Conservation (phyloP, 352 stramenopile genomes). For the Pythium insidiosum region DNA sequence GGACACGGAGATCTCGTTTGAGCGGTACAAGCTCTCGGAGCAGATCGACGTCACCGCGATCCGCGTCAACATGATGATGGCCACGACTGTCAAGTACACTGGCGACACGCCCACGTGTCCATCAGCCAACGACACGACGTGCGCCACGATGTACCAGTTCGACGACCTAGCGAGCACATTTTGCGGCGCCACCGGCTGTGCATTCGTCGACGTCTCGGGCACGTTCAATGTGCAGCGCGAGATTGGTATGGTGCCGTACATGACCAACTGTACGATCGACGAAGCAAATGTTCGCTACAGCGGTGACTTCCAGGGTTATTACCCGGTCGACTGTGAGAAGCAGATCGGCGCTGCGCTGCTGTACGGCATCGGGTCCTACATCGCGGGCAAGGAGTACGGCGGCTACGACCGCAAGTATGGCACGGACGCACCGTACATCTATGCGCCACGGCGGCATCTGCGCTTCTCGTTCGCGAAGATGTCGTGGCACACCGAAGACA, state of each 20-base stretch:
- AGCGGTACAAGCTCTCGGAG: background rate
- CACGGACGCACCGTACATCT: slow-evolving; percentile 19
- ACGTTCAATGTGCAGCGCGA: slow-evolving; percentile 24
- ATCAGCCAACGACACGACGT: background rate
- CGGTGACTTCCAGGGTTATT: slow-evolving; percentile 31
- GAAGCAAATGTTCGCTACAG: slow-evolving; percentile 20
- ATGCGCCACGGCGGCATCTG: slow-evolving; percentile 23
- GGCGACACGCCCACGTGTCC: background rate
- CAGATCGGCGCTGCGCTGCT: slow-evolving; percentile 19
- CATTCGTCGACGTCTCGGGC: slow-evolving; percentile 26
- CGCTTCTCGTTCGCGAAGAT: slow-evolving; percentile 34
- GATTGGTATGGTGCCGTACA: slow-evolving; percentile 27
- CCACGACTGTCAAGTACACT: background rate
- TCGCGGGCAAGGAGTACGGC: slow-evolving; percentile 28
- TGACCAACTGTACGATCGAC: slow-evolving; percentile 24
- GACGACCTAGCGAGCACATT: slow-evolving; percentile 18
- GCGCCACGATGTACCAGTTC: slow-evolving; percentile 15
- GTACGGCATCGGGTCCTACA: slow-evolving; percentile 36
- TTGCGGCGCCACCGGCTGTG: slow-evolving; percentile 24
- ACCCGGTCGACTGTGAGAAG: slow-evolving; percentile 18
- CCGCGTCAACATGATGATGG: background rate
- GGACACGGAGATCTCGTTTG: background rate
- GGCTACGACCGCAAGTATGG: slow-evolving; percentile 5
- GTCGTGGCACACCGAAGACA: slow-evolving; percentile 20
- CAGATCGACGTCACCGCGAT: background rate